phyloP scores from a whole-genome alignment of 108 stramenopile genomes.

The Skeletonema menzelii region DNA sequence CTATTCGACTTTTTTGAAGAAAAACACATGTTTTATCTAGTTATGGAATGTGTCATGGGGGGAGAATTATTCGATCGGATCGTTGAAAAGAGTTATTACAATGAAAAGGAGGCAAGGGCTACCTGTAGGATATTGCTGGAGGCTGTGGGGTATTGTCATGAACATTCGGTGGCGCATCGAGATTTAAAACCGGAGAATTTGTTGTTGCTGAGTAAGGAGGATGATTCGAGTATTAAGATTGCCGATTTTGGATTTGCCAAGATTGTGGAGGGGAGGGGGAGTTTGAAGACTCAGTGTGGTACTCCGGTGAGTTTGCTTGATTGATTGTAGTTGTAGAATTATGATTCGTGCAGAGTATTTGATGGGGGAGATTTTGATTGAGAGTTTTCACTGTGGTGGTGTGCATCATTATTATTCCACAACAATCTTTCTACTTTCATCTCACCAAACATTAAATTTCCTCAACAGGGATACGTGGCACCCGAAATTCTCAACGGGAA shows the following conservation, averaged over 20 bases:
- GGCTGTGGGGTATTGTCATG: conserved; percentile 85
- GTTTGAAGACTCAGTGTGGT: conserved; percentile 89
- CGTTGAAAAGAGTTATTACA: conserved; percentile 89
- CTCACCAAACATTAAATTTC: no score
- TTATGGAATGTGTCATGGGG: conserved; percentile 90
- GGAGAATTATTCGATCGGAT: conserved; percentile 98
- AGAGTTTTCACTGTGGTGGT: no score
- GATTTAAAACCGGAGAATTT: conserved; percentile 97
- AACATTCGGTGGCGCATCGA: conserved; percentile 82
- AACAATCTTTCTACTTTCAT: not conserved
- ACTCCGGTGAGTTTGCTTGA: conserved; percentile 63
- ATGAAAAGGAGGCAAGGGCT: conserved; percentile 91
- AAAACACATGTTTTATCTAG: conserved; percentile 74
- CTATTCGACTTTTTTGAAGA: conserved; percentile 93
- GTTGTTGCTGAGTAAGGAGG: conserved; percentile 69
- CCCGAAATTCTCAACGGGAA: conserved; percentile 92
- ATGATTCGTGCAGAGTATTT: conserved; percentile 21
- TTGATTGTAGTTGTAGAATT: not conserved
- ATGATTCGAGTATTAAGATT: conserved; percentile 93
- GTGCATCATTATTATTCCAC: no score
- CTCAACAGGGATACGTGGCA: conserved; percentile 92
- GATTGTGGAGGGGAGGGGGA: conserved; percentile 61
- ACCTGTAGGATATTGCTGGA: conserved; percentile 76
- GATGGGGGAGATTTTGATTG: no score
- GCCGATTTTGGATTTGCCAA: conserved; percentile 99